Conservation (phyloP, 129 eudicot genomes). For the carrot (Daucus carota) region DH1_v3.0 NC_030385.2:19723501-19724000, state of each 20-base stretch:
- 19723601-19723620: background rate
- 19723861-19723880: background rate
- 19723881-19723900: background rate
- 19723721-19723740: background rate
- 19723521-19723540: background rate
- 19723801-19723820: background rate
- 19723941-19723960: background rate
- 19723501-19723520: background rate
- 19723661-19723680: background rate
- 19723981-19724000: background rate
- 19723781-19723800: background rate
- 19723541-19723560: background rate
- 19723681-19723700: background rate
- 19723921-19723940: background rate
- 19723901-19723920: background rate
- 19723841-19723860: background rate
- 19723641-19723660: background rate
- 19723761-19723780: background rate
- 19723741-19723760: background rate
- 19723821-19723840: background rate
- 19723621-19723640: background rate
- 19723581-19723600: background rate
- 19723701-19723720: background rate
- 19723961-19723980: background rate
- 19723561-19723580: background rate